These are phyloP conservation scores for Gloeophyllum trabeum DNA, from an alignment of 768 basidiomycete genomes.

Conservation along the genomic window DNA sequence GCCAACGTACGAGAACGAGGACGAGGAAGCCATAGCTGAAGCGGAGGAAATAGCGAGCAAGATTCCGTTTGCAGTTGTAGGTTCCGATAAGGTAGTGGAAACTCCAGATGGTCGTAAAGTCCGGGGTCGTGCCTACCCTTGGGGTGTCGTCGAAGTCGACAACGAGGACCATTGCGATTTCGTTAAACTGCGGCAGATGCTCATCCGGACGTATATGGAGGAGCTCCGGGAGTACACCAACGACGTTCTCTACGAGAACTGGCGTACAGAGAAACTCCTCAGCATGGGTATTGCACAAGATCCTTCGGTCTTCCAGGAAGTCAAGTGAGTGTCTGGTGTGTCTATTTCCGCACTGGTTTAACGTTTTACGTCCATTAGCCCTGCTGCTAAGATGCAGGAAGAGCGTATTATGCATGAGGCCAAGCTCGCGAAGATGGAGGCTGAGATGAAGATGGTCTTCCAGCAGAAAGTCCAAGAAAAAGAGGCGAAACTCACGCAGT, in stretches of 20 bases:
- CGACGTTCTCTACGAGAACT: slow-evolving; percentile 93
- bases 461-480: slow-evolving; percentile 99
- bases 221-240: slow-evolving; percentile 97
- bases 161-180: slow-evolving; percentile 99
- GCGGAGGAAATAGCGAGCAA: slow-evolving; percentile 97
- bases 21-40: slow-evolving; percentile 96
- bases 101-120: slow-evolving; percentile 86
- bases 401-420: slow-evolving; percentile 94
- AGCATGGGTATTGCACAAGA: slow-evolving; percentile 99
- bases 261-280: slow-evolving; percentile 91
- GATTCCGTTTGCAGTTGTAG: slow-evolving; percentile 97
- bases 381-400: slow-evolving; percentile 91
- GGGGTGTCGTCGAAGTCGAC: slow-evolving; percentile 99
- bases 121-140: slow-evolving; percentile 92
- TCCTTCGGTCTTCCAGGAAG: slow-evolving; percentile 95
- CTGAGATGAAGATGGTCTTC: slow-evolving; percentile 99
- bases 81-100: slow-evolving; percentile 74
- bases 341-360: neutral
- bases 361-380: slow-evolving; percentile 36
- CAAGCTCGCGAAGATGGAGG: slow-evolving; percentile 98
- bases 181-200: slow-evolving; percentile 99
- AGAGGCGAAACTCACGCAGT: slow-evolving; percentile 97
- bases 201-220: slow-evolving; percentile 98
- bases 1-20: slow-evolving; percentile 94
- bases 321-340: slow-evolving; percentile 62